phyloP scores from a whole-genome alignment of 305 asterid genomes.

The Andrographis paniculata region DNA sequence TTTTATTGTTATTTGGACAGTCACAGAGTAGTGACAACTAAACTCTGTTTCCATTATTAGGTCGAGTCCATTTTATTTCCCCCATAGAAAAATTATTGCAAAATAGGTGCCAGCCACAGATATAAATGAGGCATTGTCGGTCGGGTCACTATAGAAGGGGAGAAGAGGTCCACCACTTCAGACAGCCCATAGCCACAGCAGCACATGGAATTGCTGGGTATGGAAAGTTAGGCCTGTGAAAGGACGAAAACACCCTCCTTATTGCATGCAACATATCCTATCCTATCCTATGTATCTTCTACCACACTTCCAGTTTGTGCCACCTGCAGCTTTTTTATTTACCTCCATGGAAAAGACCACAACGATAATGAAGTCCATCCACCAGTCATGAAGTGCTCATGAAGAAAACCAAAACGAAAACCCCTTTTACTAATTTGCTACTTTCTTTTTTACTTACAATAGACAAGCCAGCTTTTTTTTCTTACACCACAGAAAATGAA shows the following conservation, averaged over 20 bases:
- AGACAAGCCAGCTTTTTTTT: slow-evolving; percentile 20
- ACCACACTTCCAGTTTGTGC: slow-evolving; percentile 13
- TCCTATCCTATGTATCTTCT: too few relatives aligned
- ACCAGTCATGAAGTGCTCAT: slow-evolving; percentile 25
- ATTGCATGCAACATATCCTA: slow-evolving; percentile 7
- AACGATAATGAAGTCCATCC: slow-evolving; percentile 29
- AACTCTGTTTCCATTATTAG: too few relatives aligned
- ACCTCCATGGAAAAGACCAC: slow-evolving; percentile 5
- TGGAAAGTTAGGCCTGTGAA: not conserved
- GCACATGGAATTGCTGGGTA: slow-evolving; percentile 30
- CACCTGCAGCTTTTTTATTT: slow-evolving; percentile 18
- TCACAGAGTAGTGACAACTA: too few relatives aligned
- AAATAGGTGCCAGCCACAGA: not conserved
- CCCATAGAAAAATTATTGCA: too few relatives aligned
- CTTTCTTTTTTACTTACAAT: slow-evolving; percentile 16
- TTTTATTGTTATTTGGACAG: too few relatives aligned
- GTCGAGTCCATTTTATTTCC: too few relatives aligned
- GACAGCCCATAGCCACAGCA: slow-evolving; percentile 26
- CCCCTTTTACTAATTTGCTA: slow-evolving; percentile 1
- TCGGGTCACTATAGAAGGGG: slow-evolving; percentile 2
- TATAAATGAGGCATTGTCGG: slow-evolving; percentile 28
- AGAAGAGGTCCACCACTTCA: slow-evolving; percentile 37
- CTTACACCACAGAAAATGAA: slow-evolving; percentile 8
- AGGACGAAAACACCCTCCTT: slow-evolving; percentile 22
- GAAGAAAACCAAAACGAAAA: slow-evolving; percentile 23